phyloP scores from a whole-genome alignment of 2,329 filamentous ascomycete species.

The Aureobasidium vineae region DNA sequence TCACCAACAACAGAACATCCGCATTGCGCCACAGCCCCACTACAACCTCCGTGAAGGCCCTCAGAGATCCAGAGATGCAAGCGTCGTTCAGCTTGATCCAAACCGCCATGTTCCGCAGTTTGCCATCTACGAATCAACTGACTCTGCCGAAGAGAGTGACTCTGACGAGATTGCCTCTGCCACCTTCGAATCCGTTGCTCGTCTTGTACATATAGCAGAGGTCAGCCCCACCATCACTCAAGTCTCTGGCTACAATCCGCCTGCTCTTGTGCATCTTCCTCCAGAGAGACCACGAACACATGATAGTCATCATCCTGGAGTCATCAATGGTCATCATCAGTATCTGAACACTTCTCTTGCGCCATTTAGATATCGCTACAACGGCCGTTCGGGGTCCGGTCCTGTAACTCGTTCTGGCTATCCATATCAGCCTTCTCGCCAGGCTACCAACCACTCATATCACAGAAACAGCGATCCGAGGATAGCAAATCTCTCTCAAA shows the following conservation, averaged over 20 bases:
- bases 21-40: slow-evolving; percentile 23
- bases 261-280: neutral
- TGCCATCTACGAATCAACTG: slow-evolving; percentile 3
- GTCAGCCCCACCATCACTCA: slow-evolving; percentile 20
- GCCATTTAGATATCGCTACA: neutral
- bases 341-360: neutral
- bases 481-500: neutral
- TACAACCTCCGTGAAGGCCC: slow-evolving; percentile 27
- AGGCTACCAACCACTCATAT: neutral
- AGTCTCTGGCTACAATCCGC: slow-evolving; percentile 9
- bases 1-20: slow-evolving; percentile 29
- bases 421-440: neutral
- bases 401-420: neutral
- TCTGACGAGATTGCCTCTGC: neutral
- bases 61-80: slow-evolving; percentile 16
- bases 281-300: neutral
- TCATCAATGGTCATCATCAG: neutral
- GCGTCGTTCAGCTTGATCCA: slow-evolving; percentile 9
- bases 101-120: slow-evolving; percentile 13
- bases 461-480: neutral
- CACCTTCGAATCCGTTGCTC: neutral
- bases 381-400: neutral
- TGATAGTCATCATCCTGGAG: neutral
- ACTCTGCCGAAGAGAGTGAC: slow-evolving; percentile 17
- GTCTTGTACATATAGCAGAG: slow-evolving; percentile 15